Conservation (phyloP, 2,329 filamentous ascomycete species). For the Teratosphaeria gauchensis region DNA sequence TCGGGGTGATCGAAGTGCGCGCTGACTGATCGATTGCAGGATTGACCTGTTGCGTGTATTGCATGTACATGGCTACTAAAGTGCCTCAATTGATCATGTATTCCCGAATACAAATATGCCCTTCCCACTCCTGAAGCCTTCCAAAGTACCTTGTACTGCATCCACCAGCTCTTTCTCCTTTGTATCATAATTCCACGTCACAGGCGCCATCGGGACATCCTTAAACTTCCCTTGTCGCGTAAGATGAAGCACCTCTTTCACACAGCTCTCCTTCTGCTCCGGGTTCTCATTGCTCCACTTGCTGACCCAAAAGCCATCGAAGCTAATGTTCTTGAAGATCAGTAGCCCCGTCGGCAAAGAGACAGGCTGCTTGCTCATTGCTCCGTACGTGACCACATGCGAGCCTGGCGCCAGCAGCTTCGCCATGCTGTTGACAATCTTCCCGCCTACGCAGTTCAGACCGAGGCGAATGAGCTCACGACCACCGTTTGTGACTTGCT, state of each 20-base stretch:
- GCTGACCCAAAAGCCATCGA: constrained; percentile 92
- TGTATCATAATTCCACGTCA: constrained; percentile 76
- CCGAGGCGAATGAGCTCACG: constrained; percentile 65
- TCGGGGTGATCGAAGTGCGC: no score
- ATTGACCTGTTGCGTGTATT: not conserved
- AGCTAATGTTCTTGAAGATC: constrained; percentile 86
- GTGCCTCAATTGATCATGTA: not conserved
- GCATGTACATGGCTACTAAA: not conserved
- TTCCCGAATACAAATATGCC: constrained; percentile 72
- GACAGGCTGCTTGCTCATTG: constrained; percentile 84
- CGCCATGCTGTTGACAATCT: constrained; percentile 68
- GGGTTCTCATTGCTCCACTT: constrained; percentile 73
- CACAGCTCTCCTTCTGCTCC: constrained; percentile 63
- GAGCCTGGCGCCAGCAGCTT: constrained; percentile 58
- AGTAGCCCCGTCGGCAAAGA: constrained; percentile 70
- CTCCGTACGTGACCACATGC: constrained; percentile 85
- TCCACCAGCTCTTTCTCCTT: constrained; percentile 57
- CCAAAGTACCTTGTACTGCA: constrained; percentile 72
- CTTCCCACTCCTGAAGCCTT: constrained; percentile 80
- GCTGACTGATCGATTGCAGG: not conserved
- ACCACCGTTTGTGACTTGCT: constrained; percentile 60
- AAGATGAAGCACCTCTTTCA: constrained; percentile 74
- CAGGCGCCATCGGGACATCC: constrained; percentile 72
- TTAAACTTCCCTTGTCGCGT: constrained; percentile 67
- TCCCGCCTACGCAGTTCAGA: constrained; percentile 89